A percentile compares a stretch with the other conserved stretches of the same genome.
phyloP scores from a whole-genome alignment of 1,139 yeast species.

The Geotrichum bryndzae region DNA sequence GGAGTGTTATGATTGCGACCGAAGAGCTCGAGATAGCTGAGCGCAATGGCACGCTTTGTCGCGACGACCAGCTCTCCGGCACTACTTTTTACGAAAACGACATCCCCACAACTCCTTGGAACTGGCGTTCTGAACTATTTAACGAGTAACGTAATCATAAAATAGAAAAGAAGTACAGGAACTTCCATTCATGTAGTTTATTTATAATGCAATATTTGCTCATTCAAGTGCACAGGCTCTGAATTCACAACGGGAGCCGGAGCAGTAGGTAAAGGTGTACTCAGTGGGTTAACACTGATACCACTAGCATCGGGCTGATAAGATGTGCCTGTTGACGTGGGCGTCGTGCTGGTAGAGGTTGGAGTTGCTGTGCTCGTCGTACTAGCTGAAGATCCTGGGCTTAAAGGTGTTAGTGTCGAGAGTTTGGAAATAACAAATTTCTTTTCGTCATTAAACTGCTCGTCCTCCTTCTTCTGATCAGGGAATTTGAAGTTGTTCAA shows the following conservation, averaged over 20 bases:
- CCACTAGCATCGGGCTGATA: background rate
- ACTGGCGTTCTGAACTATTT: conserved; percentile 11
- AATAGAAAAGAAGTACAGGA: background rate
- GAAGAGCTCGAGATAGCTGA: conserved; percentile 65
- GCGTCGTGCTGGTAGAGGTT: conserved; percentile 16
- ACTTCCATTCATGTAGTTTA: background rate
- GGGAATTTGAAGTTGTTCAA: conserved; percentile 56
- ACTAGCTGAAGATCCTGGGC: background rate
- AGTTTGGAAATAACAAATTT: conserved; percentile 74
- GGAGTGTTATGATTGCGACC: conserved; percentile 64
- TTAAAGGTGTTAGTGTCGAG: conserved; percentile 42
- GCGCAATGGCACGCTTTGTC: conserved; percentile 49
- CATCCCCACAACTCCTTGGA: conserved; percentile 1
- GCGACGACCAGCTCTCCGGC: conserved; percentile 64
- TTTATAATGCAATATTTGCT: conserved; percentile 15
- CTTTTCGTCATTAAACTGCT: conserved; percentile 69
- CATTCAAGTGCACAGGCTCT: conserved; percentile 15
- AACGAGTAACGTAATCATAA: conserved; percentile 5
- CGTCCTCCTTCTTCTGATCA: conserved; percentile 53
- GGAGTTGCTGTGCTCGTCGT: background rate
- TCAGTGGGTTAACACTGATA: conserved; percentile 1
- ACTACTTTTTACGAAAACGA: conserved; percentile 38
- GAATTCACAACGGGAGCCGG: conserved; percentile 25
- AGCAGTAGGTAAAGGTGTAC: conserved; percentile 19
- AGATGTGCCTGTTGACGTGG: background rate